Evolutionary conservation across 2,329 filamentous ascomycete species (phyloP).

Genomic region (Trichophyton rubrum): DNA sequence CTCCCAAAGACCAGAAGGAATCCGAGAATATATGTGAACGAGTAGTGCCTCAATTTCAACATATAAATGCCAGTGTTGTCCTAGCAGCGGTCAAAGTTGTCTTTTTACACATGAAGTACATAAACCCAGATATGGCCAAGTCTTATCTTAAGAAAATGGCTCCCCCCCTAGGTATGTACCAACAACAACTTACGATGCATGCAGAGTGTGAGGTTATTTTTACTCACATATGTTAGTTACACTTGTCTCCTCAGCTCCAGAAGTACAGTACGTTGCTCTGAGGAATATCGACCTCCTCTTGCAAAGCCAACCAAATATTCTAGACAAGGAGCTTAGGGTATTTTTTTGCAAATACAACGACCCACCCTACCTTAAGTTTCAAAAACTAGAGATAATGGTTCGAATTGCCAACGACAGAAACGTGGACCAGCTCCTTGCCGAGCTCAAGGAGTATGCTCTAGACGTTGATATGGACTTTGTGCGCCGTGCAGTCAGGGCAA

Average conservation of each 20-base stretch:
- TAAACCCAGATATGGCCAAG: conserved; percentile 64
- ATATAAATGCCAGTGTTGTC: conserved; percentile 94
- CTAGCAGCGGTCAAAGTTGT: conserved; percentile 96
- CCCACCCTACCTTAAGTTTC: conserved; percentile 90
- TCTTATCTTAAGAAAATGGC: conserved; percentile 98
- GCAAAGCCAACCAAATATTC: conserved; percentile 89
- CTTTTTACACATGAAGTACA: conserved; percentile 84
- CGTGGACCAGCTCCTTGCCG: conserved; percentile 83
- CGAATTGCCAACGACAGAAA: conserved; percentile 96
- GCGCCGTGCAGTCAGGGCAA: conserved; percentile 82
- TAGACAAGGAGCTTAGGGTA: conserved; percentile 92
- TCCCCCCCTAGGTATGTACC: conserved; percentile 64
- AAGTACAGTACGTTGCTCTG: conserved; percentile 95
- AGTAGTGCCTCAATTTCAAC: conserved; percentile 92
- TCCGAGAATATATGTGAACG: conserved; percentile 96
- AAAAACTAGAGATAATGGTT: conserved; percentile 98
- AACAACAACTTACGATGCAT: not conserved
- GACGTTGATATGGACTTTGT: conserved; percentile 99
- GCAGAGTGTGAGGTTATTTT: not conserved
- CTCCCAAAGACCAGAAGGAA: conserved; percentile 78
- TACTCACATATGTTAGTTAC: conserved; percentile 52
- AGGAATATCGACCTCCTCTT: conserved; percentile 92
- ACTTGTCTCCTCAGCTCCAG: conserved; percentile 83
- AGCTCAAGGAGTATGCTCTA: conserved; percentile 92
- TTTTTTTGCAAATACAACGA: conserved; percentile 99